These are phyloP conservation scores for Quercus wislizeni DNA, from an alignment of 306 rosid genomes.

Conservation along the genomic window DNA sequence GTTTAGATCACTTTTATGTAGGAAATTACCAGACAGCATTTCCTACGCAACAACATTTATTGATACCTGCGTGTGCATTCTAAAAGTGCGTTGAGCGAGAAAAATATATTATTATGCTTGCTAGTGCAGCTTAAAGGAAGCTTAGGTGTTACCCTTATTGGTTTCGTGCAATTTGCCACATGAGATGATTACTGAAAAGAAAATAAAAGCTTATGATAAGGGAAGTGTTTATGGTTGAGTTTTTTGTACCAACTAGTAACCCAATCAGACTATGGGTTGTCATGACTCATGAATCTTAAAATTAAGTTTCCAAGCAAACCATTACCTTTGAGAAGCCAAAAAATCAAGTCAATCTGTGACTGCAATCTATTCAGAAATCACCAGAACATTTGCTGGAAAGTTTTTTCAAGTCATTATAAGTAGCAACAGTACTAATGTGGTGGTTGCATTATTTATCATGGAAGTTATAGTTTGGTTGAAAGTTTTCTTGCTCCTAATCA, in stretches of 20 bases:
- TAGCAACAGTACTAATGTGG: not conserved
- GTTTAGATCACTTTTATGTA: no score
- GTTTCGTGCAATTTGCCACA: not conserved
- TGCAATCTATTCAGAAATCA: not conserved
- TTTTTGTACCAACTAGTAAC: not conserved
- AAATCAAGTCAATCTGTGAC: not conserved
- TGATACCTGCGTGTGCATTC: not conserved
- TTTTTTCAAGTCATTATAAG: not conserved
- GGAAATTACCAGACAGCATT: no score
- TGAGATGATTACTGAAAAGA: not conserved
- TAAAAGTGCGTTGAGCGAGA: not conserved
- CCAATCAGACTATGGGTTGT: not conserved
- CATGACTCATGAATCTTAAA: not conserved
- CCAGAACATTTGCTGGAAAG: not conserved
- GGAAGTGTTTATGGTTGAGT: not conserved
- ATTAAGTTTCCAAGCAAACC: not conserved
- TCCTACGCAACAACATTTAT: not conserved
- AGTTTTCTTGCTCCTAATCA: not conserved
- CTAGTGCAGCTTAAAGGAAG: not conserved
- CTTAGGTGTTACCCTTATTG: not conserved
- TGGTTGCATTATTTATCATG: not conserved
- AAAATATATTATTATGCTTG: not conserved
- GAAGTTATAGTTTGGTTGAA: not conserved
- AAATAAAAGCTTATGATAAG: not conserved
- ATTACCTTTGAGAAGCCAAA: not conserved